Base-by-base conservation (phyloP, 495 filamentous ascomycete genomes). In the Penicillium turbatum region DNA sequence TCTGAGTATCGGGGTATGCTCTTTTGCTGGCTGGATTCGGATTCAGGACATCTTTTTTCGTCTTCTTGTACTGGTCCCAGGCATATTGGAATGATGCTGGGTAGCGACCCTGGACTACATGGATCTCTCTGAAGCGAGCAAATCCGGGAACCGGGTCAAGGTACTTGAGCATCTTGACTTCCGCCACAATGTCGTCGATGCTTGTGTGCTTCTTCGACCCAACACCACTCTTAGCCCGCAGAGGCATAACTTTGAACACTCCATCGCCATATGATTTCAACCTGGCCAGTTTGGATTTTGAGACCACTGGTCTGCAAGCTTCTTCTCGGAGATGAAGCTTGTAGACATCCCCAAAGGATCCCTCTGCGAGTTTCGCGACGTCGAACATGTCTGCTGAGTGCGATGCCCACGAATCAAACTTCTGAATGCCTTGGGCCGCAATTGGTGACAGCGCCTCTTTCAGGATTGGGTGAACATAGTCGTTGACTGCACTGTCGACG, bases 131-230 rank as follows among this genome's bases (percentile, higher is more conserved):
- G 72, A 92, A 92, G n/a, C 85, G 78, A n/a, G 90, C 88, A 67
- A 95, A 96, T n/a, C 91, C 91, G 2, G 89, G 89, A 38, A 92
- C 83, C 15, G 82, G 80, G 41, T 87, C 83, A 19, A 96, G 79
- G 50, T 80, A 84, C 51, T 89, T 84, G 16, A 92, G 83, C 50
- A 93, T 86, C 49, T 77, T 78, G 17, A 92, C 74, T 64, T 96
- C 91, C 0, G 81, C 72, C 9, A 76, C 75, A 30, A 88, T 81
- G 48, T 81, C 76, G 0, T 75, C 68, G 13, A 84, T 72, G 6
- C 62, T 68, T 6, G 76, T 81, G 59, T 73, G 74, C 16, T 72
- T 72, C 36, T 71, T 74, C 13, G 75, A 79, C 2, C 77, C 76
- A 0, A 56, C 66, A 1, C 76, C 77, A 15, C 65, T 69, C 51